phyloP scores from a whole-genome alignment of 805 yeast genomes.

The Hagleromyces aurorensis region DNA sequence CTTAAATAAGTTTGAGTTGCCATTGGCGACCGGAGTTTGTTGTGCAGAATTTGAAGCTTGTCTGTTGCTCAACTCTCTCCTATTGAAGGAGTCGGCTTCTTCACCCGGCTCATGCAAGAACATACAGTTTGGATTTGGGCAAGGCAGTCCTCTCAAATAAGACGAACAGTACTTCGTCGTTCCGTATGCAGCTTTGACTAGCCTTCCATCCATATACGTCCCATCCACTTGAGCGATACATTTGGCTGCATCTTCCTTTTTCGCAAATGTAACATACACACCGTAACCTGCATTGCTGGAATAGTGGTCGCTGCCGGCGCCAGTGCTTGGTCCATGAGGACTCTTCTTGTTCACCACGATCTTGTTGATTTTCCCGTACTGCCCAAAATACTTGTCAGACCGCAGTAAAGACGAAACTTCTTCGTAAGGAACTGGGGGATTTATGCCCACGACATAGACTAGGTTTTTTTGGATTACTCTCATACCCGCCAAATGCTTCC shows the following conservation, averaged over 20 bases:
- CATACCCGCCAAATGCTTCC: conserved; percentile 92
- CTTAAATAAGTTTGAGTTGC: conserved; percentile 11
- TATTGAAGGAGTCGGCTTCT: conserved; percentile 93
- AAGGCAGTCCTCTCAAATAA: conserved; percentile 85
- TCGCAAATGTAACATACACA: conserved; percentile 88
- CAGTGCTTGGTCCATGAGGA: conserved; percentile 30
- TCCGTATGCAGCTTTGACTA: conserved; percentile 92
- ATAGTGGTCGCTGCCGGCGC: conserved; percentile 20
- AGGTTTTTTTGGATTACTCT: conserved; percentile 96
- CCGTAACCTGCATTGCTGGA: conserved; percentile 62
- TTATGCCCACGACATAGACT: conserved; percentile 92
- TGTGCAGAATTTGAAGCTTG: conserved; percentile 24
- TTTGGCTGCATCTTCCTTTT: conserved; percentile 89
- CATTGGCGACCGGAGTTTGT: too few relatives aligned
- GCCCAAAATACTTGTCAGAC: conserved; percentile 95
- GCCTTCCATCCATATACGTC: conserved; percentile 82
- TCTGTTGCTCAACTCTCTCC: conserved; percentile 37
- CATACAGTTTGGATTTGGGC: conserved; percentile 99
- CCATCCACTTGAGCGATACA: conserved; percentile 93
- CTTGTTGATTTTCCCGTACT: conserved; percentile 90
- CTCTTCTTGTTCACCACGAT: conserved; percentile 83
- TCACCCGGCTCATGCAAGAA: conserved; percentile 98
- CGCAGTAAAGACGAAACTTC: conserved; percentile 74
- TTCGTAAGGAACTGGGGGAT: conserved; percentile 68
- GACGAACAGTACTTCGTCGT: conserved; percentile 98